These are phyloP conservation scores for Diaporthe ampelina DNA, from an alignment of 2,329 filamentous ascomycete genomes.

Conservation along the genomic window DNA sequence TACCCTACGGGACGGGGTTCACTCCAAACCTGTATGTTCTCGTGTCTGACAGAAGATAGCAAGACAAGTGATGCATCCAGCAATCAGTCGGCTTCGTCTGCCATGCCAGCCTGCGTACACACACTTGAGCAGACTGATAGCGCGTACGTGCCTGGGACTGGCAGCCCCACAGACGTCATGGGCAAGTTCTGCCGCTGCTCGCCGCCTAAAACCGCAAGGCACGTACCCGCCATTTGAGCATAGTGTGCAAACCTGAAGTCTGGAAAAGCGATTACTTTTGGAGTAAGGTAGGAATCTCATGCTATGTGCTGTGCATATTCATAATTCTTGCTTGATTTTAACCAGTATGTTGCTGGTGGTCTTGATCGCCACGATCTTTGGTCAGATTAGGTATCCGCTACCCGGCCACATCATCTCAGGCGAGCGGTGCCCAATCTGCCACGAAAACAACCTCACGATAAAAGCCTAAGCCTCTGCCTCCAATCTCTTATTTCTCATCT, in stretches of 20 bases:
- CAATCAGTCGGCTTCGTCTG: neutral
- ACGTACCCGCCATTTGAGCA: too few species aligned
- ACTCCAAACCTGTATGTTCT: neutral
- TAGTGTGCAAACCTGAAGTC: neutral
- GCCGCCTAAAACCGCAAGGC: neutral
- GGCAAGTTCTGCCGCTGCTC: constrained; percentile 24
- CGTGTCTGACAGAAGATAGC: constrained; percentile 7
- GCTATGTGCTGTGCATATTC: too few species aligned
- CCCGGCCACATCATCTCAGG: neutral
- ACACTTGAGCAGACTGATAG: neutral
- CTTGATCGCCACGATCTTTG: neutral
- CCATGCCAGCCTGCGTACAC: neutral
- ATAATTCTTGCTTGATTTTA: neutral
- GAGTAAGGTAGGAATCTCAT: neutral
- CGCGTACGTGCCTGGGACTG: neutral
- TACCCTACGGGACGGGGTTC: neutral
- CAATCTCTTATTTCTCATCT: too few species aligned
- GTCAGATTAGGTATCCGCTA: neutral
- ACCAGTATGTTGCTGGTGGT: neutral
- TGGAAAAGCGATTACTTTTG: neutral
- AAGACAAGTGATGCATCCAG: constrained; percentile 1
- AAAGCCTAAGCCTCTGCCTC: too few species aligned
- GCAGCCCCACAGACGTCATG: constrained; percentile 1
- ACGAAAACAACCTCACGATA: neutral
- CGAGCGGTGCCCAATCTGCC: neutral